Percentiles rank a stretch among this genome's conserved stretches.
phyloP scores from a whole-genome alignment of 176 grass and related monocot genomes.

The Dendrocalamus sinicus region DNA sequence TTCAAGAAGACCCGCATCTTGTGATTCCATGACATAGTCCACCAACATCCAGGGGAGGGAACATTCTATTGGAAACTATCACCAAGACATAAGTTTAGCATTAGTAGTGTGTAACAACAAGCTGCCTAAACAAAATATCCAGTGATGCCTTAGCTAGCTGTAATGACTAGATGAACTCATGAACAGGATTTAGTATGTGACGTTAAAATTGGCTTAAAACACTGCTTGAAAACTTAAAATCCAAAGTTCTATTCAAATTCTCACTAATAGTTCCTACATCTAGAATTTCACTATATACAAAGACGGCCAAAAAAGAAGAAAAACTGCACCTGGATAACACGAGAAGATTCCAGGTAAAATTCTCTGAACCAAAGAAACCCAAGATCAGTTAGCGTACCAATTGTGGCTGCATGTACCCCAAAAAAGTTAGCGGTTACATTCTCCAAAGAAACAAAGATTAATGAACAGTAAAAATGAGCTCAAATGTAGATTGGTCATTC shows the following conservation, averaged over 20 bases:
- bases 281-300: conserved; percentile 35
- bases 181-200: background rate
- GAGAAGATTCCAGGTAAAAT: conserved; percentile 99
- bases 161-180: background rate
- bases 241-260: conserved; percentile 29
- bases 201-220: background rate
- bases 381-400: conserved; percentile 92
- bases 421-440: conserved; percentile 36
- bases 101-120: conserved; percentile 31
- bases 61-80: conserved; percentile 96
- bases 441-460: conserved; percentile 21
- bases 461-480: background rate
- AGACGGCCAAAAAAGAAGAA: background rate
- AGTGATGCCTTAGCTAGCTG: background rate
- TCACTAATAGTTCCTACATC: conserved; percentile 22
- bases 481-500: background rate
- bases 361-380: conserved; percentile 98
- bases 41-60: conserved; percentile 98
- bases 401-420: conserved; percentile 79
- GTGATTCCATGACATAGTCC: conserved; percentile 80
- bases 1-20: conserved; percentile 96
- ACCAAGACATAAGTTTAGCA: conserved; percentile 32
- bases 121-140: conserved; percentile 16
- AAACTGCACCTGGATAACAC: conserved; percentile 84
- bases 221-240: background rate